Evolutionary conservation across 371 early-diverging fungal species (phyloP).

Genomic region (Actinomortierella ambigua): DNA sequence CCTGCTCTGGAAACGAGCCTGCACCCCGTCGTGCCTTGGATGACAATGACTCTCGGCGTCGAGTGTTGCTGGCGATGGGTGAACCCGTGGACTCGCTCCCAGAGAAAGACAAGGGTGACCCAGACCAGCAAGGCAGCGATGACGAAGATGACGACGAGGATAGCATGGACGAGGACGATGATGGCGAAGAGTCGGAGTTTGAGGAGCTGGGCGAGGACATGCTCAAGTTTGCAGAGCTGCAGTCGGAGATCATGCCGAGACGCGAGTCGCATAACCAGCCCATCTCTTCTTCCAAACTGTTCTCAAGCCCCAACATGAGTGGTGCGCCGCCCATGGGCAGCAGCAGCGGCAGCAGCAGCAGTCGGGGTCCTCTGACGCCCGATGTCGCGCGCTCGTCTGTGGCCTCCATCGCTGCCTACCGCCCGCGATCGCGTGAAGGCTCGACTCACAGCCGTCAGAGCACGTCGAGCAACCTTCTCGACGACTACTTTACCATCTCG

Average conservation of each 20-base stretch:
- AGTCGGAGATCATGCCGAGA: slow-evolving; percentile 22
- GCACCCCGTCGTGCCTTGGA: too few species aligned
- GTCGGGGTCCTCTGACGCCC: too few species aligned
- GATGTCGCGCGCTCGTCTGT: too few species aligned
- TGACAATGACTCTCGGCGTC: too few species aligned
- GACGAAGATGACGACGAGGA: slow-evolving; percentile 8
- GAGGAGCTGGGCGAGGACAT: slow-evolving; percentile 44
- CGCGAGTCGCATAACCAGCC: slow-evolving; percentile 30
- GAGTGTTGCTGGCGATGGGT: too few species aligned
- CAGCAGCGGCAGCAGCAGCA: too few species aligned
- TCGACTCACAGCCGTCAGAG: slow-evolving; percentile 21
- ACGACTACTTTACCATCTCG: slow-evolving; percentile 20
- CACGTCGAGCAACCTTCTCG: slow-evolving; percentile 11
- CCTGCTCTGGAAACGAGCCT: too few species aligned
- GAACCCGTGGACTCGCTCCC: too few species aligned
- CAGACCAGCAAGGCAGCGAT: not conserved
- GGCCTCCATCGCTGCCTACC: not conserved
- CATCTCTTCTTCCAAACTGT: slow-evolving; percentile 18
- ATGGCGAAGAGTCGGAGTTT: slow-evolving; percentile 41
- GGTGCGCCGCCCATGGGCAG: too few species aligned
- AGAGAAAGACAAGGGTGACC: not conserved
- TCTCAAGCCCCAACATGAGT: not conserved
- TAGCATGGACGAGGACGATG: slow-evolving; percentile 21
- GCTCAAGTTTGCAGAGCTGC: slow-evolving; percentile 41
- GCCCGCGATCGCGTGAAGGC: not conserved